These are phyloP conservation scores for Globisporangium polare DNA, from an alignment of 352 stramenopile genomes.

Conservation along the genomic window DNA sequence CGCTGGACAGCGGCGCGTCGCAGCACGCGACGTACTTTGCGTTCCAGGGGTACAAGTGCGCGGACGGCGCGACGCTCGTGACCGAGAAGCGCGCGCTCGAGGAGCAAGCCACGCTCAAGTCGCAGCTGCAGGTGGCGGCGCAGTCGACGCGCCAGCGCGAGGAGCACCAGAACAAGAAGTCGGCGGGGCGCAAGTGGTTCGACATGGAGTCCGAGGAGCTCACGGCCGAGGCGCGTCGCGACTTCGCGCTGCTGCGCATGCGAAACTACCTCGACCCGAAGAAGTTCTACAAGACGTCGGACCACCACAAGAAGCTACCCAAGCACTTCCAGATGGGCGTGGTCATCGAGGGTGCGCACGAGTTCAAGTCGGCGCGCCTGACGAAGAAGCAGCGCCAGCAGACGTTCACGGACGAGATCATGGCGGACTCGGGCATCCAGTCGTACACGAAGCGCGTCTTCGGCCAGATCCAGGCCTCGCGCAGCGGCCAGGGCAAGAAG, in stretches of 20 bases:
- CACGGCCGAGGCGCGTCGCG: conserved; percentile 81
- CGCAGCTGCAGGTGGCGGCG: conserved; percentile 32
- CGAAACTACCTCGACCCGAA: conserved; percentile 95
- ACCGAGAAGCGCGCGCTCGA: conserved; percentile 38
- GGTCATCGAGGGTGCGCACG: conserved; percentile 89
- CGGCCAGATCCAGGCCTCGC: conserved; percentile 59
- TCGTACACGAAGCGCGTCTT: conserved; percentile 88
- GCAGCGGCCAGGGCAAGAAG: conserved; percentile 48
- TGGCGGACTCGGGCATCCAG: conserved; percentile 83
- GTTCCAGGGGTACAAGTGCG: conserved; percentile 35
- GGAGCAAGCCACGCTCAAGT: conserved; percentile 40
- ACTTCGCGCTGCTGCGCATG: conserved; percentile 93
- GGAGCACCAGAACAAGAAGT: conserved; percentile 47
- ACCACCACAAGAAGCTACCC: conserved; percentile 76
- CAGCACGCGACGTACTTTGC: conserved; percentile 41
- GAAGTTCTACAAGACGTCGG: conserved; percentile 96
- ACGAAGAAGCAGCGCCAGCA: conserved; percentile 90
- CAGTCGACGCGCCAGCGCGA: conserved; percentile 47
- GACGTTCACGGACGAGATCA: conserved; percentile 95
- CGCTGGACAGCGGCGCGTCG: conserved; percentile 64
- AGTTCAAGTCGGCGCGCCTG: conserved; percentile 89
- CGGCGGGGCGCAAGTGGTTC: conserved; percentile 87
- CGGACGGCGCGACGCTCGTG: conserved; percentile 35
- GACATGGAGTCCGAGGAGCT: conserved; percentile 89
- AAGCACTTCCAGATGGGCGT: conserved; percentile 91